Evolutionary conservation across 352 stramenopile species (phyloP).

Genomic region (Phytopythium boreale): DNA sequence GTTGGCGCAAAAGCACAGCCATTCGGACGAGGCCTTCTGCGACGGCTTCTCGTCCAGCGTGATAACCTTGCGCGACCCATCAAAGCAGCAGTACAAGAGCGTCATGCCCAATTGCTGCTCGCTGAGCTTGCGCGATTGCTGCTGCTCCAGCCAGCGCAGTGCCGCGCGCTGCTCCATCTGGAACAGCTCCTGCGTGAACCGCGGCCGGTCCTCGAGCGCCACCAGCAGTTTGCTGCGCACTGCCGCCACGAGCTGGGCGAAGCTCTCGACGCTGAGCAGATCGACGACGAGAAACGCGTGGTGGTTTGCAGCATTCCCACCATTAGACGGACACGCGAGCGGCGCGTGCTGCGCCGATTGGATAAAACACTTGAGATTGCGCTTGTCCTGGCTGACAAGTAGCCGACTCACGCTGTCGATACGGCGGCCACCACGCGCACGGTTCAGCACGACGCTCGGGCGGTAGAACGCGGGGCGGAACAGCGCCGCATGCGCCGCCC

Average conservation of each 20-base stretch:
- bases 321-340: neutral
- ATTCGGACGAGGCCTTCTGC: slow-evolving; percentile 27
- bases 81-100: slow-evolving; percentile 38
- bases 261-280: slow-evolving; percentile 11
- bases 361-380: slow-evolving; percentile 61
- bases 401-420: slow-evolving; percentile 44
- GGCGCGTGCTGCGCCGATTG: slow-evolving; percentile 10
- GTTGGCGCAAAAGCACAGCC: slow-evolving; percentile 71
- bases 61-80: slow-evolving; percentile 23
- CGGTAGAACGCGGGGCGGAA: slow-evolving; percentile 49
- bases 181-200: slow-evolving; percentile 31
- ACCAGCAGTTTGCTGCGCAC: slow-evolving; percentile 32
- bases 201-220: slow-evolving; percentile 23
- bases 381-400: slow-evolving; percentile 62
- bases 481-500: slow-evolving; percentile 14
- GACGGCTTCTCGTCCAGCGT: slow-evolving; percentile 10
- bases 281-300: neutral
- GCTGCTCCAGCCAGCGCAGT: slow-evolving; percentile 30
- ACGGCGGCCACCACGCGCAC: slow-evolving; percentile 25
- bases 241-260: slow-evolving; percentile 34
- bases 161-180: slow-evolving; percentile 22
- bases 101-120: slow-evolving; percentile 21
- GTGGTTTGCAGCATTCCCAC: neutral
- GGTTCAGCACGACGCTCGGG: slow-evolving; percentile 46
- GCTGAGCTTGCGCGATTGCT: slow-evolving; percentile 20